Percentiles rank a stretch among this genome's conserved stretches.
Evolutionary conservation across 805 yeast genomes (phyloP).

Genomic region (Torulaspora gathmanii): DNA sequence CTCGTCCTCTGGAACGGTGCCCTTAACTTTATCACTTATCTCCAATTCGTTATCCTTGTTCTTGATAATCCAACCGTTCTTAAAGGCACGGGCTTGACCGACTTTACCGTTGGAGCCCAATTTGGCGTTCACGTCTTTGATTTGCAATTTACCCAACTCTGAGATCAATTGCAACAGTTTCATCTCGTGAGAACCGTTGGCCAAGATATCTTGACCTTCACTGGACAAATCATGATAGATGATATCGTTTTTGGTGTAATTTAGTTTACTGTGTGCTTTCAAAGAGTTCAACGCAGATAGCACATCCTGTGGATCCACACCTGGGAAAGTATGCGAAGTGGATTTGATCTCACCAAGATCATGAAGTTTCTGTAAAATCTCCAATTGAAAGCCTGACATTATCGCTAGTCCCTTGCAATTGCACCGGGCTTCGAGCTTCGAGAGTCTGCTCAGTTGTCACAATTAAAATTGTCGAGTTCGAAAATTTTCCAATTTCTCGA

Average conservation of each 20-base stretch:
- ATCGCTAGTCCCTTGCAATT: not conserved
- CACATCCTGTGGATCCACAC: slow-evolving; percentile 55
- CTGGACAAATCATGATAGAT: slow-evolving; percentile 70
- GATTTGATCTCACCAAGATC: slow-evolving; percentile 60
- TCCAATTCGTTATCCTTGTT: slow-evolving; percentile 72
- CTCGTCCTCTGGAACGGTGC: slow-evolving; percentile 41
- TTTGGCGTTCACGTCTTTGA: slow-evolving; percentile 62
- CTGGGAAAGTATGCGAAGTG: slow-evolving; percentile 64
- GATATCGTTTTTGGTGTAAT: slow-evolving; percentile 64
- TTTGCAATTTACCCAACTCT: slow-evolving; percentile 72
- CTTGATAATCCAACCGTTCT: slow-evolving; percentile 92
- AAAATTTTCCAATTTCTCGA: slow-evolving; percentile 3
- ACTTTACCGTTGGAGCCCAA: slow-evolving; percentile 81
- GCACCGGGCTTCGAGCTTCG: no score
- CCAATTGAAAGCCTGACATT: slow-evolving; percentile 68
- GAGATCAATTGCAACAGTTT: slow-evolving; percentile 73
- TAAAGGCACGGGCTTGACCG: slow-evolving; percentile 97
- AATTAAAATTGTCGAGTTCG: not conserved
- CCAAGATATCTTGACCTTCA: slow-evolving; percentile 78
- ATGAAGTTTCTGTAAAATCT: slow-evolving; percentile 60
- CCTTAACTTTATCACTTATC: slow-evolving; percentile 47
- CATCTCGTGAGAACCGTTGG: slow-evolving; percentile 85
- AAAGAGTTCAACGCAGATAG: slow-evolving; percentile 85
- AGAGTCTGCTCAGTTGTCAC: no score
- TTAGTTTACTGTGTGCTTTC: slow-evolving; percentile 76